Conservation (phyloP, 2,329 filamentous ascomycete species). For the Curvularia lunata region DNA sequence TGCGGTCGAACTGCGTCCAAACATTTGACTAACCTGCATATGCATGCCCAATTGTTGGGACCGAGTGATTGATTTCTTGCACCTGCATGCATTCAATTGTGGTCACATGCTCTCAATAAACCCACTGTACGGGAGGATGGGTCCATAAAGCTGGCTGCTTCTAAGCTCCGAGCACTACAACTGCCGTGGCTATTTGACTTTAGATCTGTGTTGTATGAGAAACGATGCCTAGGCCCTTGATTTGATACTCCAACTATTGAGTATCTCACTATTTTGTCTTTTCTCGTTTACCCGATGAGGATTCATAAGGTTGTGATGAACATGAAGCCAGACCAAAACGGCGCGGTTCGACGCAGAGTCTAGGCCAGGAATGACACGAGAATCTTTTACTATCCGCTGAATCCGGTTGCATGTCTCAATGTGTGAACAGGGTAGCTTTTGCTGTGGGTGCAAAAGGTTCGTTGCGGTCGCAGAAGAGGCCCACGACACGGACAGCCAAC, state of each 20-base stretch:
- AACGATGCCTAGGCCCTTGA: neutral
- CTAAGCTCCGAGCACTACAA: neutral
- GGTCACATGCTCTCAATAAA: conserved; percentile 24
- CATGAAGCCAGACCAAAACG: conserved; percentile 4
- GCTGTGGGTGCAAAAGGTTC: conserved; percentile 15
- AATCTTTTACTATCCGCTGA: conserved; percentile 8
- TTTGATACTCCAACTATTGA: neutral
- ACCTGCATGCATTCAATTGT: conserved; percentile 23
- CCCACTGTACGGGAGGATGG: conserved; percentile 3
- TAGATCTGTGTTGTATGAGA: too few relatives aligned
- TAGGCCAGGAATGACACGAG: conserved; percentile 9
- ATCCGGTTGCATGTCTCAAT: neutral
- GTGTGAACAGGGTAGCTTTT: neutral
- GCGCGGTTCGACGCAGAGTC: conserved; percentile 8
- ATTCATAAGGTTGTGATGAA: neutral
- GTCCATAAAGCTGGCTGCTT: neutral
- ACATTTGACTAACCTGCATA: conserved; percentile 20
- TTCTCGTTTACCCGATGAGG: neutral
- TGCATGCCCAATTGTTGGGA: conserved; percentile 15
- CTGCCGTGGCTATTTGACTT: neutral
- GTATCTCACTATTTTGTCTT: neutral
- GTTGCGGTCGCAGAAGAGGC: conserved; percentile 16
- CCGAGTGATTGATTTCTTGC: conserved; percentile 12
- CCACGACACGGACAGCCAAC: neutral
- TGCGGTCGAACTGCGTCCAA: conserved; percentile 5